Percentiles rank a stretch among this genome's conserved stretches.
Evolutionary conservation across 768 basidiomycete genomes (phyloP).

Genomic region (Tricholoma terreum): DNA sequence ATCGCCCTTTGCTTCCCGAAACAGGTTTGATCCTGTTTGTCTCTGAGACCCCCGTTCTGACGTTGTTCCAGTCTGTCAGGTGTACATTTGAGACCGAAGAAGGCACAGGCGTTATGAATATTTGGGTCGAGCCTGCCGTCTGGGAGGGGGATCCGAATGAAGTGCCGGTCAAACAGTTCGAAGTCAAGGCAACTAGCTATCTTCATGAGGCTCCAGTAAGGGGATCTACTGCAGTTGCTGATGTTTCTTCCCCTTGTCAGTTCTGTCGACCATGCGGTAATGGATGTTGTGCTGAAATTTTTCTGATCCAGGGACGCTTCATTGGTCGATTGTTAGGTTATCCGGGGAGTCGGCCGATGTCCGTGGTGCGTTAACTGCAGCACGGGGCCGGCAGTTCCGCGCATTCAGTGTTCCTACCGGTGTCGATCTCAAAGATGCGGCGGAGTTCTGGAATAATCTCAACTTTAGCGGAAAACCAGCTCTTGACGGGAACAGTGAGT

Average conservation of each 20-base stretch:
- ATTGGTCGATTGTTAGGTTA: constrained; percentile 52
- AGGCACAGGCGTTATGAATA: constrained; percentile 40
- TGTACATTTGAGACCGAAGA: constrained; percentile 61
- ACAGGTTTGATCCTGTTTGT: constrained; percentile 40
- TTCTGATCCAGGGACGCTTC: constrained; percentile 50
- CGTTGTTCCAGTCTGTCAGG: constrained; percentile 43
- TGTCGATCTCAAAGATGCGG: constrained; percentile 39
- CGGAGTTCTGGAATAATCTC: constrained; percentile 43
- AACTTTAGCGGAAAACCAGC: constrained; percentile 36
- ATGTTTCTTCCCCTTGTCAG: constrained; percentile 28
- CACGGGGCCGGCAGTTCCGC: constrained; percentile 43
- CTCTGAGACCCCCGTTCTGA: neutral
- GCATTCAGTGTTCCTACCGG: constrained; percentile 49
- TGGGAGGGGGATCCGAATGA: constrained; percentile 44
- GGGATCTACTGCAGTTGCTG: constrained; percentile 34
- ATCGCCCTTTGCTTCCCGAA: constrained; percentile 59
- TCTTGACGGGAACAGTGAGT: constrained; percentile 23
- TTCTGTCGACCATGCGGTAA: neutral
- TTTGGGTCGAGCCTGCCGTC: constrained; percentile 65
- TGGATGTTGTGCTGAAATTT: neutral
- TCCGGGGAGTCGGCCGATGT: constrained; percentile 31
- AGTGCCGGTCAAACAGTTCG: constrained; percentile 56
- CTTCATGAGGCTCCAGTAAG: constrained; percentile 35
- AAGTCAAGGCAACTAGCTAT: constrained; percentile 43
- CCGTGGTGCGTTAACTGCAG: constrained; percentile 28